These are phyloP conservation scores for Ascochyta lentis DNA, from an alignment of 2,329 filamentous ascomycete genomes.

Conservation along the genomic window DNA sequence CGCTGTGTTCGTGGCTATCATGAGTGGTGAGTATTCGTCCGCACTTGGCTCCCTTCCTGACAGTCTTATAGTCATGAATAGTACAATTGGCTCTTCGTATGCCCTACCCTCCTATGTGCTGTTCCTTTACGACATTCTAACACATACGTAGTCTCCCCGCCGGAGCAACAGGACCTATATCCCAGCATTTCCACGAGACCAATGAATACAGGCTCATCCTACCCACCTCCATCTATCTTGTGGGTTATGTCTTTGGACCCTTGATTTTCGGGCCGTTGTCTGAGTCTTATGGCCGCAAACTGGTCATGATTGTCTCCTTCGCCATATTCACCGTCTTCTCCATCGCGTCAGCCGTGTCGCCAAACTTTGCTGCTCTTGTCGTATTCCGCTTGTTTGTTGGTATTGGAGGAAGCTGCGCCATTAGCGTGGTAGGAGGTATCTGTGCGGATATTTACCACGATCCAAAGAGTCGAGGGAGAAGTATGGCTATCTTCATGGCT, in stretches of 20 bases:
- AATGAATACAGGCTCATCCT: slow-evolving; percentile 53
- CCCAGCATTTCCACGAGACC: slow-evolving; percentile 63
- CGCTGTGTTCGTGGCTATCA: slow-evolving; percentile 62
- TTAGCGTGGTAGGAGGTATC: slow-evolving; percentile 66
- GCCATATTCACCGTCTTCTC: slow-evolving; percentile 55
- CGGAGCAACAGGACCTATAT: slow-evolving; percentile 66
- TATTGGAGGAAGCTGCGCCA: slow-evolving; percentile 55
- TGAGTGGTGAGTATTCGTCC: slow-evolving; percentile 54
- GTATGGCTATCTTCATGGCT: slow-evolving; percentile 51
- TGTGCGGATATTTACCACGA: slow-evolving; percentile 71
- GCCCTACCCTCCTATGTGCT: not conserved
- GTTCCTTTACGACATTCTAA: not conserved
- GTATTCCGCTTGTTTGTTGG: slow-evolving; percentile 55
- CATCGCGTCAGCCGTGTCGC: slow-evolving; percentile 53
- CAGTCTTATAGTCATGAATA: slow-evolving; percentile 59
- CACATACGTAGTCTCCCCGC: slow-evolving; percentile 58
- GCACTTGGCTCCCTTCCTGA: not conserved
- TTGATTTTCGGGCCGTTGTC: slow-evolving; percentile 54
- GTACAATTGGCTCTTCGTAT: slow-evolving; percentile 67
- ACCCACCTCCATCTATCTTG: slow-evolving; percentile 58
- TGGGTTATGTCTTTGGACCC: slow-evolving; percentile 56
- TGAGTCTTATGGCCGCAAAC: slow-evolving; percentile 55
- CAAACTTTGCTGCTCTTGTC: slow-evolving; percentile 53
- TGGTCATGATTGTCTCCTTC: slow-evolving; percentile 60
- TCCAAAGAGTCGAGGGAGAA: slow-evolving; percentile 48